phyloP scores from a whole-genome alignment of 1,284 basidiomycete genomes.

The Cutaneotrichosporon cyanovorans region DNA sequence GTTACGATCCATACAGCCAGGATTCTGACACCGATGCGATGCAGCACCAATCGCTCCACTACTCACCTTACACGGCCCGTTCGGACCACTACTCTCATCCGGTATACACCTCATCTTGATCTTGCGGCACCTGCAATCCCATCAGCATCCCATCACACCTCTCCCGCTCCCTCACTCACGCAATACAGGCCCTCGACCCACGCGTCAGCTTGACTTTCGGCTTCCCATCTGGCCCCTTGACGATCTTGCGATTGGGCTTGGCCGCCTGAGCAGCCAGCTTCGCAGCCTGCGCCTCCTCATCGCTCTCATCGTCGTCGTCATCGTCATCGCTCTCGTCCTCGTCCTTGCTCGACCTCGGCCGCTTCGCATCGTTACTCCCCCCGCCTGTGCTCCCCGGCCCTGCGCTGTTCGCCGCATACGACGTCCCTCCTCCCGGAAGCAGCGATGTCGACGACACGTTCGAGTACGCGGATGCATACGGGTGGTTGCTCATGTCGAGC shows the following conservation, averaged over 20 bases:
- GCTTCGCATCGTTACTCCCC: slow-evolving; percentile 12
- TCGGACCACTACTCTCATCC: slow-evolving; percentile 56
- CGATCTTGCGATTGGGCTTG: slow-evolving; percentile 21
- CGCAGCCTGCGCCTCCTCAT: slow-evolving; percentile 28
- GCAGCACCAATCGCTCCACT: too few relatives aligned
- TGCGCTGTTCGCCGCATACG: neutral
- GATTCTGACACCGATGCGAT: too few relatives aligned
- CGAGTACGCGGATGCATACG: slow-evolving; percentile 38
- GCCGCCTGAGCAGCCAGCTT: slow-evolving; percentile 14
- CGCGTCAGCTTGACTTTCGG: slow-evolving; percentile 73
- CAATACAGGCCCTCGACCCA: slow-evolving; percentile 54
- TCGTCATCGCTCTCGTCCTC: slow-evolving; percentile 19
- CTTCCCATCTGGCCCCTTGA: slow-evolving; percentile 34
- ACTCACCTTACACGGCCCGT: slow-evolving; percentile 73
- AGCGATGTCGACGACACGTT: slow-evolving; percentile 18
- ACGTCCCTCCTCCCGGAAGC: neutral
- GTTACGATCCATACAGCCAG: too few relatives aligned
- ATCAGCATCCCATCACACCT: too few relatives aligned
- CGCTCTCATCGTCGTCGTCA: slow-evolving; percentile 30
- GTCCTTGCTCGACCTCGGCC: slow-evolving; percentile 14
- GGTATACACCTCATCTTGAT: slow-evolving; percentile 99
- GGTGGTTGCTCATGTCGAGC: slow-evolving; percentile 23
- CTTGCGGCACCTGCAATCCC: slow-evolving; percentile 63
- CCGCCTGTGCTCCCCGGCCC: too few relatives aligned
- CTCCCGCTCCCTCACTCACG: slow-evolving; percentile 26